These are phyloP conservation scores for Vigna angularis DNA, from an alignment of 306 rosid genomes.

Conservation along the genomic window DNA sequence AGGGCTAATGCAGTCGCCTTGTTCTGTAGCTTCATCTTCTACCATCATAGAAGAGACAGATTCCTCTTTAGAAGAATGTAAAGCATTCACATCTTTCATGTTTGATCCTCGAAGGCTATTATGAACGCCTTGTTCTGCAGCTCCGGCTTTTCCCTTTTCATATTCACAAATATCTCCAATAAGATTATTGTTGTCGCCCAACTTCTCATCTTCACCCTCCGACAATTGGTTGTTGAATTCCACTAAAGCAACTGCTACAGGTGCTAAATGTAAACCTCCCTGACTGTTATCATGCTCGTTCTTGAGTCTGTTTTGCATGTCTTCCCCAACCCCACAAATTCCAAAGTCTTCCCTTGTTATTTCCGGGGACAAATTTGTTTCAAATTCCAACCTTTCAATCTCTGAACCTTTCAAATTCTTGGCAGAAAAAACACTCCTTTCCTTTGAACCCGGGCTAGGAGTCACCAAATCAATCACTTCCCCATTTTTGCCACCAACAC, in stretches of 20 bases:
- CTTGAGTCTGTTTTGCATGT: neutral
- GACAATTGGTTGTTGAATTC: slow-evolving; percentile 7
- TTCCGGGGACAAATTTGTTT: neutral
- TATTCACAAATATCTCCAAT: slow-evolving; percentile 14
- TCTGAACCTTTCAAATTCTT: slow-evolving; percentile 3
- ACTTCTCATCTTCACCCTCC: slow-evolving; percentile 27
- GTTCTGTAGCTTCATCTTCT: no score
- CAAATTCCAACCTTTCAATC: neutral
- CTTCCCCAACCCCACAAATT: slow-evolving; percentile 8
- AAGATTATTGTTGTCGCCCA: neutral
- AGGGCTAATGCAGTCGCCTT: no score
- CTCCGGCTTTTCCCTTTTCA: neutral
- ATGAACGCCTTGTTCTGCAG: neutral
- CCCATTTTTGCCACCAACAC: neutral
- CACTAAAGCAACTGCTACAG: neutral
- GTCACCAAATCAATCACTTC: slow-evolving; percentile 18
- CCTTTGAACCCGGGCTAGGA: neutral
- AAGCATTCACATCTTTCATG: neutral
- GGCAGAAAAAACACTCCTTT: neutral
- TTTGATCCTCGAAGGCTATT: slow-evolving; percentile 21
- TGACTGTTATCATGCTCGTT: neutral
- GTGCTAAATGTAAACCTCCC: neutral
- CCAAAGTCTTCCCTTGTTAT: neutral
- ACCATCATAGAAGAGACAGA: neutral
- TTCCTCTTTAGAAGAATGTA: slow-evolving; percentile 8